Conservation (phyloP, 2,329 filamentous ascomycete species). For the Fusarium protoensiforme region DNA sequence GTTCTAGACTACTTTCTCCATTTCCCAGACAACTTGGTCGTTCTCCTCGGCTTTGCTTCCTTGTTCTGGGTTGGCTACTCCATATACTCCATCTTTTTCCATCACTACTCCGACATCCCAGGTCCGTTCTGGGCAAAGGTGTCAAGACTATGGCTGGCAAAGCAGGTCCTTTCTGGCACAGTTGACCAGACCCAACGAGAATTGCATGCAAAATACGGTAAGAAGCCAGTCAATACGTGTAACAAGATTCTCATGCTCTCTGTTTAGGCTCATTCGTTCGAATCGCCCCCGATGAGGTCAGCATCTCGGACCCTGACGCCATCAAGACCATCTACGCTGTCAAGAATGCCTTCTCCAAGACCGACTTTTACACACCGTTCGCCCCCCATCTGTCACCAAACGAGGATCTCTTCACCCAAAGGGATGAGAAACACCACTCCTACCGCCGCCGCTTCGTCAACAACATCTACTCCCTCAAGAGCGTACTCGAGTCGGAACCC, state of each 20-base stretch:
- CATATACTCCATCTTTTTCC: not conserved
- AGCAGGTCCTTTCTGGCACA: not conserved
- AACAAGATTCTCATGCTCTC: accelerated
- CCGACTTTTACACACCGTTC: not conserved
- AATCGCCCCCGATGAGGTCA: not conserved
- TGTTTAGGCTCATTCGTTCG: not conserved
- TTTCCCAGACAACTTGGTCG: not conserved
- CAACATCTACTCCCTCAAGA: not conserved
- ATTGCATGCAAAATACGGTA: not conserved
- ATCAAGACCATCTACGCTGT: not conserved
- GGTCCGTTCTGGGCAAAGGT: not conserved
- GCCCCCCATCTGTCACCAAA: not conserved
- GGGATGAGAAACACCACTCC: not conserved
- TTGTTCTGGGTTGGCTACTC: not conserved
- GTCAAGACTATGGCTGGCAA: not conserved
- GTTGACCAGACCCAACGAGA: not conserved
- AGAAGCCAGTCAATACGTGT: accelerated
- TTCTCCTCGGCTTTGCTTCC: not conserved
- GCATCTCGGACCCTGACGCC: not conserved
- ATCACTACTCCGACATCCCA: not conserved
- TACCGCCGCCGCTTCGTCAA: not conserved
- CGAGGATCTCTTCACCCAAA: not conserved
- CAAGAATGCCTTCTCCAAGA: not conserved
- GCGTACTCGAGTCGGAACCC: not conserved
- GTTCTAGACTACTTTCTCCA: not conserved